Percentiles rank a stretch among this genome's conserved stretches.
phyloP scores from a whole-genome alignment of 2,329 filamentous ascomycete genomes.

The Colletotrichum scovillei region DNA sequence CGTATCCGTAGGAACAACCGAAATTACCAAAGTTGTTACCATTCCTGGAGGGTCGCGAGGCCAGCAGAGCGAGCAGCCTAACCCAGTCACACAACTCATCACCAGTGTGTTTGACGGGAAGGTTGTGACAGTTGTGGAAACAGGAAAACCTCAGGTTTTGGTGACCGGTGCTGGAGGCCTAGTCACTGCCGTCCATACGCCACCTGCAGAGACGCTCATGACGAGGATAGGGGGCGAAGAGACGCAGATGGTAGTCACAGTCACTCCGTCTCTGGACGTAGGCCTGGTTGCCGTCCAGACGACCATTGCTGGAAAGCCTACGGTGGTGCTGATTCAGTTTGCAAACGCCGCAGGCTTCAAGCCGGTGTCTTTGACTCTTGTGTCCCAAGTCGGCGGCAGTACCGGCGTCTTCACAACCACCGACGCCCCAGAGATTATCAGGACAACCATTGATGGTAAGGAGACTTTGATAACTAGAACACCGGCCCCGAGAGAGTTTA shows the following conservation, averaged over 20 bases:
- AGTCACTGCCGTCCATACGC: conserved; percentile 15
- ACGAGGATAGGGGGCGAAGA: conserved; percentile 17
- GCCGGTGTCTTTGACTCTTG: conserved; percentile 40
- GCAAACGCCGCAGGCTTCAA: conserved; percentile 39
- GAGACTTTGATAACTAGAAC: conserved; percentile 40
- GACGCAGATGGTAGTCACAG: conserved; percentile 24
- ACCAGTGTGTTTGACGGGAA: conserved; percentile 39
- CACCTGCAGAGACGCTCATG: conserved; percentile 9
- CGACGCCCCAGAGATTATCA: conserved; percentile 39
- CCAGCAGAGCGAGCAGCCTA: conserved; percentile 1
- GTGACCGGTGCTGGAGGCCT: conserved; percentile 30
- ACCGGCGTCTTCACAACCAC: conserved; percentile 39
- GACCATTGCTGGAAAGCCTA: neutral
- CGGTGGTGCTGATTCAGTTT: conserved; percentile 34
- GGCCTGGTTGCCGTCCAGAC: conserved; percentile 20
- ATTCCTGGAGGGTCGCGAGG: conserved; percentile 10
- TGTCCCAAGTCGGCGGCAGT: conserved; percentile 41
- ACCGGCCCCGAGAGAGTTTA: conserved; percentile 39
- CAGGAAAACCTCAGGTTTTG: conserved; percentile 23
- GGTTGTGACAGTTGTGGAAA: conserved; percentile 33
- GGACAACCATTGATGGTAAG: conserved; percentile 40
- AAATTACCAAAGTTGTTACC: conserved; percentile 38
- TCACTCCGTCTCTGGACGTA: conserved; percentile 24
- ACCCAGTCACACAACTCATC: conserved; percentile 38
- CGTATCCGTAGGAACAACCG: conserved; percentile 36